These are phyloP conservation scores for Silene vulgaris DNA, from an alignment of 179 eudicot genomes.

Conservation along the genomic window DNA sequence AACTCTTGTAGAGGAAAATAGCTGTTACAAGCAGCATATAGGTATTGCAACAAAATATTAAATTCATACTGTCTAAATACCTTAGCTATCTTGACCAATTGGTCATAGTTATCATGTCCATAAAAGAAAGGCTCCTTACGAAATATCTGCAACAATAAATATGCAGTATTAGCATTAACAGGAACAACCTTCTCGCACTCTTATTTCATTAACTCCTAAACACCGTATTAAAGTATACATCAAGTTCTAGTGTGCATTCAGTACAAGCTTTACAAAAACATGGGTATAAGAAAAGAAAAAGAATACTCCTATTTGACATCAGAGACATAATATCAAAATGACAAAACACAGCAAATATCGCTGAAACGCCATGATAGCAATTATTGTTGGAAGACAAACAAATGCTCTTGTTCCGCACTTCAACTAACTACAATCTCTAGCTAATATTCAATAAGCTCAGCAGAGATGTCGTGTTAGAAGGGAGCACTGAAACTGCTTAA, in stretches of 20 bases:
- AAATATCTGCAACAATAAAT: constrained; percentile 54
- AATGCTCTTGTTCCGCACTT: not conserved
- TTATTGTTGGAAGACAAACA: not conserved
- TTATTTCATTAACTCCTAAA: not conserved
- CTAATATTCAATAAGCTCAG: not conserved
- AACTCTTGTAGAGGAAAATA: not conserved
- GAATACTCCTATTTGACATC: not conserved
- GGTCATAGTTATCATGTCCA: constrained; percentile 92
- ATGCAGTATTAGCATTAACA: constrained; percentile 11
- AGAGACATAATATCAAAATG: not conserved
- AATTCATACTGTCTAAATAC: constrained; percentile 26
- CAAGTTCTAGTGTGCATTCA: not conserved
- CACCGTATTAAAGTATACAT: too few species aligned
- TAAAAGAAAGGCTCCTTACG: constrained; percentile 96
- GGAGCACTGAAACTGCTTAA: not conserved
- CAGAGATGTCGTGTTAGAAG: not conserved
- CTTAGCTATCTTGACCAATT: constrained; percentile 91
- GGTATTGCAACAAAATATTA: not conserved
- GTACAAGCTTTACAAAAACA: not conserved
- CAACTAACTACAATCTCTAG: not conserved
- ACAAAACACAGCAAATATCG: not conserved
- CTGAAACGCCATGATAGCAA: not conserved
- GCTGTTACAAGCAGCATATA: not conserved
- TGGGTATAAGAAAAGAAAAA: not conserved
- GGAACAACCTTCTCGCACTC: not conserved